A percentile compares a stretch with the other conserved stretches of the same genome.
These are phyloP conservation scores for Verbena officinalis DNA, from an alignment of 257 asterid genomes.

Conservation along the genomic window DNA sequence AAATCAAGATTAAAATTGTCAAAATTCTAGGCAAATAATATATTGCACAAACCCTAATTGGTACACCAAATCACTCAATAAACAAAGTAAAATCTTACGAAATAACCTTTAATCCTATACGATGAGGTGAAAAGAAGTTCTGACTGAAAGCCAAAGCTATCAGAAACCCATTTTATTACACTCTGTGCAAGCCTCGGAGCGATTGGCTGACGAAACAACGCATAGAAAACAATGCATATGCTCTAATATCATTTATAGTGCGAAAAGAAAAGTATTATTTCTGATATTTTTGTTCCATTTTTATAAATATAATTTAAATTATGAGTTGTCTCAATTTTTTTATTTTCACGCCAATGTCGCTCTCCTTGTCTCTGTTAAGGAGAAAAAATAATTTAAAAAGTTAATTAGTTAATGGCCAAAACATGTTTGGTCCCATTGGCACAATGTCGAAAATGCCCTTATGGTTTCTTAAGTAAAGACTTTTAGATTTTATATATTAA, in stretches of 20 bases:
- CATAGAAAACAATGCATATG: conserved; percentile 20
- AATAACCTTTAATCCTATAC: conserved; percentile 28
- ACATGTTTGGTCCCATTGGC: conserved; percentile 25
- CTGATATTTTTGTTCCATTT: not conserved
- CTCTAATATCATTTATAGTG: not conserved
- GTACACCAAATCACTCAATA: conserved; percentile 15
- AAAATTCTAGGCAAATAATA: conserved; percentile 1
- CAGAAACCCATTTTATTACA: conserved; percentile 30
- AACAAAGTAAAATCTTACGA: not conserved
- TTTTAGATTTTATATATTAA: not conserved
- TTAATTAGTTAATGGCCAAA: conserved; percentile 30
- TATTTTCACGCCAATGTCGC: conserved; percentile 49
- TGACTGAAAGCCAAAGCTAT: conserved; percentile 19
- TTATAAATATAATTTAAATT: conserved; percentile 1
- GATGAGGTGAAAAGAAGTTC: conserved; percentile 6
- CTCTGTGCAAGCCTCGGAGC: conserved; percentile 22
- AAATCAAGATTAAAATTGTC: conserved; percentile 16
- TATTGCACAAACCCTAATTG: conserved; percentile 29
- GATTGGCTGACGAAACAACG: conserved; percentile 30
- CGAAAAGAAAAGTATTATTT: conserved; percentile 2
- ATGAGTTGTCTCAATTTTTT: conserved; percentile 33
- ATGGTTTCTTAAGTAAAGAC: not conserved
- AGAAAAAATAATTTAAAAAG: conserved; percentile 11
- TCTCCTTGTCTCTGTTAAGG: conserved; percentile 50
- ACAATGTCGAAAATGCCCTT: conserved; percentile 34